phyloP scores from a whole-genome alignment of 2,329 filamentous ascomycete species.

The Curvularia verruculosa region DNA sequence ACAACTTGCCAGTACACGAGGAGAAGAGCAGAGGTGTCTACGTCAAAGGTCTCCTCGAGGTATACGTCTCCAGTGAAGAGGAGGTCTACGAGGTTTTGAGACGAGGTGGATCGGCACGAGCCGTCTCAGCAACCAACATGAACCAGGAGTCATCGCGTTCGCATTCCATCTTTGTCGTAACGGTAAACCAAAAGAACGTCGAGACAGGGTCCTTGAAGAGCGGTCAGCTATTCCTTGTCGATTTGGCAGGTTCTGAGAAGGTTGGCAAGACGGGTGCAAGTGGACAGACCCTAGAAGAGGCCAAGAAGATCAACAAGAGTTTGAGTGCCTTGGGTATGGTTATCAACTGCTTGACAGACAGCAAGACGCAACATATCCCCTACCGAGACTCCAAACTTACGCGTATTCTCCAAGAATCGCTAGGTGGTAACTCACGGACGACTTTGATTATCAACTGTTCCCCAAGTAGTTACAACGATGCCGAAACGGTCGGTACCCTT shows the following conservation, averaged over 20 bases:
- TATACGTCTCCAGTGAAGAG: constrained; percentile 93
- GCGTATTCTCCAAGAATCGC: constrained; percentile 92
- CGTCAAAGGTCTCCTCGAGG: constrained; percentile 91
- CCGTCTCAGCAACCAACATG: constrained; percentile 98
- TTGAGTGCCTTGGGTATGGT: constrained; percentile 98
- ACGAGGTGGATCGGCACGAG: constrained; percentile 84
- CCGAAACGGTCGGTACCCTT: constrained; percentile 88
- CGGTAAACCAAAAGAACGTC: constrained; percentile 95
- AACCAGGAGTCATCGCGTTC: constrained; percentile 98
- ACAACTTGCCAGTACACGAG: constrained; percentile 96
- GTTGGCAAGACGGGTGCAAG: constrained; percentile 98
- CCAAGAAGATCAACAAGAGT: constrained; percentile 99
- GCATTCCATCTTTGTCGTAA: constrained; percentile 97
- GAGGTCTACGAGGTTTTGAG: constrained; percentile 98
- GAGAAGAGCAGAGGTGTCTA: constrained; percentile 96
- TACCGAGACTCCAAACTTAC: constrained; percentile 99
- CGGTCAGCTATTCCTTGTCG: constrained; percentile 94
- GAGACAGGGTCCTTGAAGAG: constrained; percentile 96
- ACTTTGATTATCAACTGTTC: constrained; percentile 99
- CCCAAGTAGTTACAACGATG: constrained; percentile 97
- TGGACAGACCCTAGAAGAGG: constrained; percentile 95
- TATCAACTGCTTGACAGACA: constrained; percentile 95
- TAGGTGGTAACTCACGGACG: constrained; percentile 97
- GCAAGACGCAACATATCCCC: constrained; percentile 93
- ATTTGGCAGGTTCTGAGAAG: constrained; percentile 98